A percentile compares a stretch with the other conserved stretches of the same genome.
Conservation (phyloP, 2,329 filamentous ascomycete genomes). For the Daldinia eschscholtzii region DNA sequence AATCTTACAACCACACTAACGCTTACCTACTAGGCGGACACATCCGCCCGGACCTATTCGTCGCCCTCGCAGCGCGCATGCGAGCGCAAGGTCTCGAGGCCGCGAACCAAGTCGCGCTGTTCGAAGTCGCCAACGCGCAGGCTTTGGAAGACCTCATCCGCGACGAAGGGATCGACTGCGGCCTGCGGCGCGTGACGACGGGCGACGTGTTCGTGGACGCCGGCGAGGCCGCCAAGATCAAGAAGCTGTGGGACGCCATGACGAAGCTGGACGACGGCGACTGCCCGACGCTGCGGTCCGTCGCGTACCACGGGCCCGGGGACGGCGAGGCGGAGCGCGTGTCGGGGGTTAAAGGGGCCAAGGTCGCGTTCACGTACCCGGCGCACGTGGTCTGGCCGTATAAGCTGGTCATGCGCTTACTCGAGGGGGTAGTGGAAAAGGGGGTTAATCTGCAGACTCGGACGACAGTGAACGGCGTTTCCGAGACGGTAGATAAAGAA, state of each 20-base stretch:
- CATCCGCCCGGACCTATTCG: slow-evolving; percentile 45
- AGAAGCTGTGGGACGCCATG: slow-evolving; percentile 50
- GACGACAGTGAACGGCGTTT: slow-evolving; percentile 45
- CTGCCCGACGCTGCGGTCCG: slow-evolving; percentile 44
- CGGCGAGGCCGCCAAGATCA: slow-evolving; percentile 47
- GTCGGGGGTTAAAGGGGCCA: slow-evolving; percentile 53
- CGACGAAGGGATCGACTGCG: slow-evolving; percentile 53
- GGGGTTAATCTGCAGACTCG: slow-evolving; percentile 50
- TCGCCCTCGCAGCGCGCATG: slow-evolving; percentile 42
- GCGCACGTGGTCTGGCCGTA: slow-evolving; percentile 49
- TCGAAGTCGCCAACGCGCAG: slow-evolving; percentile 49
- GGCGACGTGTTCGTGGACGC: slow-evolving; percentile 50
- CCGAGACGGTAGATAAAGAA: slow-evolving; percentile 38
- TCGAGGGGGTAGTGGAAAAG: slow-evolving; percentile 27
- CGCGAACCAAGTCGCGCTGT: slow-evolving; percentile 50
- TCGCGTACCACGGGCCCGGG: slow-evolving; percentile 41
- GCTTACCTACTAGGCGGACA: slow-evolving; percentile 43
- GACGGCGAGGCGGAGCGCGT: slow-evolving; percentile 41
- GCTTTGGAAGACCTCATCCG: slow-evolving; percentile 50
- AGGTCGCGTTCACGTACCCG: slow-evolving; percentile 52
- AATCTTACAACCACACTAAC: not conserved
- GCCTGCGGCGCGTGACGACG: slow-evolving; percentile 47
- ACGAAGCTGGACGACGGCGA: slow-evolving; percentile 22
- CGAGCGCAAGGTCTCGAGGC: slow-evolving; percentile 41
- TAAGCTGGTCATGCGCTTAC: slow-evolving; percentile 49